phyloP scores from a whole-genome alignment of 495 filamentous ascomycete species.

The Hypoxylon lienhwacheense region DNA sequence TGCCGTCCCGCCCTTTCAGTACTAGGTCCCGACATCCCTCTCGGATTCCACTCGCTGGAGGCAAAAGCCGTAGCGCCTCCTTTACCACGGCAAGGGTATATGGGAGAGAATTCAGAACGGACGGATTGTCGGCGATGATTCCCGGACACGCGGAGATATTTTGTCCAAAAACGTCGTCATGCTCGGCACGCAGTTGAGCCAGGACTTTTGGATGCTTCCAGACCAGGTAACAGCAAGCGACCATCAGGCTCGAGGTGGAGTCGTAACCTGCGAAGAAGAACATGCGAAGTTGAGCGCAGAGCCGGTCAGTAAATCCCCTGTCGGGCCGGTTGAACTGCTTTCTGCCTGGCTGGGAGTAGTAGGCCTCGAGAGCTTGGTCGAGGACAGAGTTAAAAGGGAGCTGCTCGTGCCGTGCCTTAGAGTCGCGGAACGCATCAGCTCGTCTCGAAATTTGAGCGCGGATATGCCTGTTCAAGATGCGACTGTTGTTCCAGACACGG shows the following conservation, averaged over 20 bases:
- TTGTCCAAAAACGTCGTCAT: slow-evolving; percentile 43
- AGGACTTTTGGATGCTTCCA: slow-evolving; percentile 47
- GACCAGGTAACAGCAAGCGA: slow-evolving; percentile 49
- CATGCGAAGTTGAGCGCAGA: slow-evolving; percentile 34
- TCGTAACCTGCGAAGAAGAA: slow-evolving; percentile 41
- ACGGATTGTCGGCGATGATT: slow-evolving; percentile 40
- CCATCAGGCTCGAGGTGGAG: slow-evolving; percentile 45
- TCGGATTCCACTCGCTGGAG: slow-evolving; percentile 38
- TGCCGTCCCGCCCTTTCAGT: slow-evolving; percentile 30
- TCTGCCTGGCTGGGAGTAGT: slow-evolving; percentile 28
- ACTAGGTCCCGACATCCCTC: slow-evolving; percentile 40
- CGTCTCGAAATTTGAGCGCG: slow-evolving; percentile 26
- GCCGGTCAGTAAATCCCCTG: slow-evolving; percentile 22
- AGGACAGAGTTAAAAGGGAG: slow-evolving; percentile 31
- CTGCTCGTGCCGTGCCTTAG: slow-evolving; percentile 26
- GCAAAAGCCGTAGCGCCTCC: slow-evolving; percentile 51
- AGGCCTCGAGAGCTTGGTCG: slow-evolving; percentile 33
- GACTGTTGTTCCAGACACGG: slow-evolving; percentile 35
- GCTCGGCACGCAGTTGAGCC: slow-evolving; percentile 47
- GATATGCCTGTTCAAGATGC: slow-evolving; percentile 33
- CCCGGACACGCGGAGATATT: slow-evolving; percentile 33
- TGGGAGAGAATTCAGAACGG: slow-evolving; percentile 45
- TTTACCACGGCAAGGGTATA: slow-evolving; percentile 55
- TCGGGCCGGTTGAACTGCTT: slow-evolving; percentile 22
- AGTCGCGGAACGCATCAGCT: slow-evolving; percentile 18